Base-by-base conservation (phyloP, 768 basidiomycete species). In the Russula sp. region DNA sequence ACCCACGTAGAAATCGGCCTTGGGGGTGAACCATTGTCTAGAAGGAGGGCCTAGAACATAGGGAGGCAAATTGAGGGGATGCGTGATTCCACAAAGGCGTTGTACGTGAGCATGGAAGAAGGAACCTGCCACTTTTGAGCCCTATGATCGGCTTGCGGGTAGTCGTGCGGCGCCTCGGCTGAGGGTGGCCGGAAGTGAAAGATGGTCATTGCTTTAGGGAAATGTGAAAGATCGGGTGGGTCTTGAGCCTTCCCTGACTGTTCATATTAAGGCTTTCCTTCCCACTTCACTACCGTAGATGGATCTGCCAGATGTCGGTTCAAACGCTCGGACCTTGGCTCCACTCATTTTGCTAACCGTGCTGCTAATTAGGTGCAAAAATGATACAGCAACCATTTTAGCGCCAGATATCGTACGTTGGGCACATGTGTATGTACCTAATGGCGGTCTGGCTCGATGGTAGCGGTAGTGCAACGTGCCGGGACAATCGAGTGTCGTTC, bases 91-190 rank as follows among this genome's bases (percentile, higher is more conserved):
- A 34, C 57, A 39, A 58, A 45, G 45, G 39, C 22, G 16, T 22
- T 47, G 37, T 47, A 47, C 57, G 44, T 54, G 52, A 42, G 42
- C 27, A 44, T 50, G 55, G 55, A 62, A 59, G 63, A 59, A 59
- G 37, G 20, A 39, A 44, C 44, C n/a, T 44, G 20, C 55, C 61
- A 57, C 52, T 22, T 63, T 57, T 40, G 47, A 40, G 57, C 9
- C 37, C n/a, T 51, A n/a, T 60, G 58, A 59, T 64, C 58, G 58
- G 58, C 63, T 32, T 49, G 57, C 57, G 45, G 47, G 57, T 7
- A 4, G 37, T 54, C 16, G 32, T 53, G 35, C 16, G 55, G 35
- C 16, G 55, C 42, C 37, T 57, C 50, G n/a, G 18, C 42, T 31
- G 52, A 11, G 35, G 20, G 37, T 11, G 47, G 9, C 18, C 1